phyloP scores from a whole-genome alignment of 345 rosid species.

The Ceriops zippeliana region DNA sequence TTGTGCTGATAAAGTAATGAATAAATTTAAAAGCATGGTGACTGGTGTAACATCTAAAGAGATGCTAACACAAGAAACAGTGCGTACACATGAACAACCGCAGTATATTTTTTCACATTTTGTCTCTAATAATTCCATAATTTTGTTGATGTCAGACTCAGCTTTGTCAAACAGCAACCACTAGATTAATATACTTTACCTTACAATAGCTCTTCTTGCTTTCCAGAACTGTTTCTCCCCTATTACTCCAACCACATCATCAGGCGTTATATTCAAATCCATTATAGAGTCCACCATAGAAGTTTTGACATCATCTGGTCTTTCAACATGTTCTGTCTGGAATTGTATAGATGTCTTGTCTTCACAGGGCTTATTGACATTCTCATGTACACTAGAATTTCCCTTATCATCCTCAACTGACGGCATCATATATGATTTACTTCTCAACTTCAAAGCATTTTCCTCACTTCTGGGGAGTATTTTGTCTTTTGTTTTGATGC shows the following conservation, averaged over 20 bases:
- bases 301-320: constrained; percentile 22
- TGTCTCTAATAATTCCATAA: neutral
- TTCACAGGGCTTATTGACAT: constrained; percentile 15
- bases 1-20: neutral
- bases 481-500: constrained; percentile 19
- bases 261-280: constrained; percentile 43
- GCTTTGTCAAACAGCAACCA: constrained; percentile 1
- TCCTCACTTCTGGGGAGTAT: constrained; percentile 20
- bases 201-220: constrained; percentile 61
- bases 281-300: constrained; percentile 37
- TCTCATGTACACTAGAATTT: constrained; percentile 30
- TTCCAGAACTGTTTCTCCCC: constrained; percentile 74
- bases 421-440: constrained; percentile 27
- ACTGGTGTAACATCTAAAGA: too few species aligned
- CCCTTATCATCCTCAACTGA: constrained; percentile 26
- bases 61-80: neutral
- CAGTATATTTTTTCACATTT: neutral
- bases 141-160: constrained; percentile 3
- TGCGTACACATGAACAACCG: neutral
- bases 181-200: constrained; percentile 46
- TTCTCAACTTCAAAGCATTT: constrained; percentile 30
- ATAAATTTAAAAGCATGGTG: neutral
- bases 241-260: constrained; percentile 52
- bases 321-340: constrained; percentile 15
- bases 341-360: constrained; percentile 11